Evolutionary conservation across 345 rosid species (phyloP).

Genomic region (Anastatica hierochuntica): DNA sequence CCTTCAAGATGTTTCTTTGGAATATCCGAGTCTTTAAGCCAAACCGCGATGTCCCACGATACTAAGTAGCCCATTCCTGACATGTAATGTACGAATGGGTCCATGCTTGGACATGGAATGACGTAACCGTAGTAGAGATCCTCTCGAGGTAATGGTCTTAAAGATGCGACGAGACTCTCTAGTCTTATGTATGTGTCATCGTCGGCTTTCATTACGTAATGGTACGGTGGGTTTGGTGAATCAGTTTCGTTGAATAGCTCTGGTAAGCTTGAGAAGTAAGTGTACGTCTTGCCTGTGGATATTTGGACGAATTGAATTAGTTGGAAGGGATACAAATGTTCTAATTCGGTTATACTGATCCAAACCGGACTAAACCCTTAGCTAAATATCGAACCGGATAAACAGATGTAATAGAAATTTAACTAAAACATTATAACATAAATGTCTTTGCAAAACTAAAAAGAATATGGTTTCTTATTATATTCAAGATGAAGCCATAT

Average conservation of each 20-base stretch:
- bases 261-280: constrained; percentile 69
- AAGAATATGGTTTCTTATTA: too few relatives aligned
- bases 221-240: constrained; percentile 50
- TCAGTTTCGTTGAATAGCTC: constrained; percentile 35
- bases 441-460: neutral
- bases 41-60: constrained; percentile 81
- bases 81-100: constrained; percentile 85
- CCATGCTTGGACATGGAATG: constrained; percentile 79
- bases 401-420: neutral
- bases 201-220: constrained; percentile 75
- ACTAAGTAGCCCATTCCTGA: constrained; percentile 85
- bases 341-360: neutral
- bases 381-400: neutral
- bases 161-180: constrained; percentile 41
- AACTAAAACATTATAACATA: neutral
- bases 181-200: constrained; percentile 64
- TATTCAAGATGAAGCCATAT: too few relatives aligned
- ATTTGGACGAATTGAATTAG: neutral
- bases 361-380: neutral
- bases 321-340: neutral
- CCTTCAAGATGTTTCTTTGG: constrained; percentile 64
- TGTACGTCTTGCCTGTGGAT: constrained; percentile 50
- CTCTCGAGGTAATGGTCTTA: constrained; percentile 57
- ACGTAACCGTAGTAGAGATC: constrained; percentile 82
- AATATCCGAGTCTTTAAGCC: constrained; percentile 65